A percentile compares a stretch with the other conserved stretches of the same genome.
These are phyloP conservation scores for Neonectria magnoliae DNA, from an alignment of 2,329 filamentous ascomycete species.

Conservation along the genomic window DNA sequence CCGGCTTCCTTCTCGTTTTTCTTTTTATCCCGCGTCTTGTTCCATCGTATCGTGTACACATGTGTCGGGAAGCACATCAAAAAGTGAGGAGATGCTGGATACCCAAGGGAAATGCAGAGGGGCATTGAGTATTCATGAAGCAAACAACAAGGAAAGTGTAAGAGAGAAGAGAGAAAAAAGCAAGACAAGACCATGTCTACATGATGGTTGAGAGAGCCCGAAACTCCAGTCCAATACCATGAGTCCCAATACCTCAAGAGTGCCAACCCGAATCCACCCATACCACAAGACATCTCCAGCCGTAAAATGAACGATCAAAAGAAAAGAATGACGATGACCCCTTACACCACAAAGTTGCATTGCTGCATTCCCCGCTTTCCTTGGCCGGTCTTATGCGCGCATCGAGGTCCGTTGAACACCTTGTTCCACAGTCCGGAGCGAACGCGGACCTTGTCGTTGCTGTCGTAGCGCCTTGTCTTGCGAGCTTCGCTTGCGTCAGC, in stretches of 20 bases:
- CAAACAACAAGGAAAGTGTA: constrained; percentile 25
- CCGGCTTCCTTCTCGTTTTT: constrained; percentile 1
- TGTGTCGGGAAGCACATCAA: constrained; percentile 30
- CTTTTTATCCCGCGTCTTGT: neutral
- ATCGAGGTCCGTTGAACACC: constrained; percentile 27
- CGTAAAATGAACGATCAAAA: constrained; percentile 4
- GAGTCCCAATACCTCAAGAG: constrained; percentile 33
- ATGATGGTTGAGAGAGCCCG: constrained; percentile 39
- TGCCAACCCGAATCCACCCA: constrained; percentile 30
- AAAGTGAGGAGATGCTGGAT: constrained; percentile 24
- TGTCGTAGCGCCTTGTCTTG: constrained; percentile 32
- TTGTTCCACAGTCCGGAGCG: constrained; percentile 35
- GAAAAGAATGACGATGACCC: constrained; percentile 21
- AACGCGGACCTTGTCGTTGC: constrained; percentile 26
- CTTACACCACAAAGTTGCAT: constrained; percentile 29
- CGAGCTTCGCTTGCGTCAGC: constrained; percentile 45
- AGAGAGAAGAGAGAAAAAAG: constrained; percentile 23
- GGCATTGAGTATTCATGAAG: constrained; percentile 34
- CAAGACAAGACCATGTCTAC: constrained; percentile 38
- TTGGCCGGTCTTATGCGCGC: constrained; percentile 22
- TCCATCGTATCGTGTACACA: constrained; percentile 19
- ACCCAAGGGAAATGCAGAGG: constrained; percentile 25
- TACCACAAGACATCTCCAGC: constrained; percentile 22
- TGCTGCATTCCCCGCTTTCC: constrained; percentile 18
- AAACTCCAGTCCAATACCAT: constrained; percentile 40